phyloP scores from a whole-genome alignment of 139 green algal genomes.

The Dunaliella primolecta region DNA sequence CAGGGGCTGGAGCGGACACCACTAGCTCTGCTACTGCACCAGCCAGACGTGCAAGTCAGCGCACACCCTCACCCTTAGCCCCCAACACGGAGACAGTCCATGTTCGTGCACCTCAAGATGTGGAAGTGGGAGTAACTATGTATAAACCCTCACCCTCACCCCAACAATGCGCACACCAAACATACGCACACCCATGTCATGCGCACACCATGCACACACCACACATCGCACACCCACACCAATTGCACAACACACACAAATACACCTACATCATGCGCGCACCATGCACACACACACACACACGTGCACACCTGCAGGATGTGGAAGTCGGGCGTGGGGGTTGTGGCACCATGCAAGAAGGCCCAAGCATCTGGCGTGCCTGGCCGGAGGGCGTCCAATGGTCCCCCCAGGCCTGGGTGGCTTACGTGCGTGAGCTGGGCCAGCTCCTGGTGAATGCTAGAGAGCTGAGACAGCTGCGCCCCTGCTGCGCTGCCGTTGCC shows the following conservation, averaged over 20 bases:
- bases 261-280: not conserved
- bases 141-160: not conserved
- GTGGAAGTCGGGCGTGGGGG: not conserved
- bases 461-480: not conserved
- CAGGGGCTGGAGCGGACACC: too few species aligned
- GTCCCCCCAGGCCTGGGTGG: not conserved
- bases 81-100: not conserved
- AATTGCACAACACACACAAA: not conserved
- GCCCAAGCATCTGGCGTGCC: not conserved
- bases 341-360: not conserved
- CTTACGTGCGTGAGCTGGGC: not conserved
- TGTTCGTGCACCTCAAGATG: not conserved
- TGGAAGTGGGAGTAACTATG: not conserved
- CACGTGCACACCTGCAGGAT: not conserved
- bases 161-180: not conserved
- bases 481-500: not conserved
- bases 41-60: too few species aligned
- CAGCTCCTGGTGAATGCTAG: not conserved
- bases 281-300: conserved; percentile 10
- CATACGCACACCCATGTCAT: conserved; percentile 8
- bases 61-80: too few species aligned
- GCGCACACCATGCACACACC: not conserved
- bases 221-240: not conserved
- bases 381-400: not conserved
- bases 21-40: too few species aligned